Evolutionary conservation across 306 rosid genomes (phyloP).

Genomic region (Cyamopsis tetragonoloba): DNA sequence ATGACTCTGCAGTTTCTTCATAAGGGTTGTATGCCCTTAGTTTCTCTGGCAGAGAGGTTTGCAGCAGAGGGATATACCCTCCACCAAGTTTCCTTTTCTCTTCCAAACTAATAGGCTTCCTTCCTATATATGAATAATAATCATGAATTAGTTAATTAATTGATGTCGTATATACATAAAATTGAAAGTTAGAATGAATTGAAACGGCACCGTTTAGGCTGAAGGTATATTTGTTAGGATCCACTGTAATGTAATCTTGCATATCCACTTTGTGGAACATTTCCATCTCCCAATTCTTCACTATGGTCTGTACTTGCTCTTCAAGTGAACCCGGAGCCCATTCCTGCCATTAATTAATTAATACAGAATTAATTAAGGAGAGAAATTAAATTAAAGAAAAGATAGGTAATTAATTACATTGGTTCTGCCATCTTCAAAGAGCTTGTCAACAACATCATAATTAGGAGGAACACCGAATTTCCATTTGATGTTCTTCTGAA

Average conservation of each 20-base stretch:
- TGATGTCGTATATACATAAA: no score
- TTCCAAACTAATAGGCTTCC: slow-evolving; percentile 36
- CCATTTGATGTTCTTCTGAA: slow-evolving; percentile 56
- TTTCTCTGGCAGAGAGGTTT: slow-evolving; percentile 50
- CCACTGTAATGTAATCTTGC: slow-evolving; percentile 36
- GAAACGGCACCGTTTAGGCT: slow-evolving; percentile 48
- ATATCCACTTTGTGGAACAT: slow-evolving; percentile 36
- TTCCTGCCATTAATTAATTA: slow-evolving; percentile 37
- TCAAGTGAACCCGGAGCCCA: slow-evolving; percentile 68
- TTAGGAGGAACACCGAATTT: slow-evolving; percentile 51
- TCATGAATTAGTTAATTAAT: no score
- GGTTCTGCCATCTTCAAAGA: slow-evolving; percentile 62
- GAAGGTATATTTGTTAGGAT: slow-evolving; percentile 43
- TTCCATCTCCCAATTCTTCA: slow-evolving; percentile 70
- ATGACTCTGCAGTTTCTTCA: slow-evolving; percentile 47
- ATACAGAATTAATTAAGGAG: background rate
- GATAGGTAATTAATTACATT: slow-evolving; percentile 33
- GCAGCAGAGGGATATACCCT: slow-evolving; percentile 51
- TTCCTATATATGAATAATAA: slow-evolving; percentile 30
- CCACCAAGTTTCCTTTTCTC: slow-evolving; percentile 56
- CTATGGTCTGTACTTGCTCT: slow-evolving; percentile 51
- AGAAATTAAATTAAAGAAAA: background rate
- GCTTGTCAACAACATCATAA: slow-evolving; percentile 52
- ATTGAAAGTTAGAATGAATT: no score
- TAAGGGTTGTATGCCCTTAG: slow-evolving; percentile 47